A percentile compares a stretch with the other conserved stretches of the same genome.
phyloP scores from a whole-genome alignment of 371 early-diverging fungal species.

The Actinomortierella ambigua region DNA sequence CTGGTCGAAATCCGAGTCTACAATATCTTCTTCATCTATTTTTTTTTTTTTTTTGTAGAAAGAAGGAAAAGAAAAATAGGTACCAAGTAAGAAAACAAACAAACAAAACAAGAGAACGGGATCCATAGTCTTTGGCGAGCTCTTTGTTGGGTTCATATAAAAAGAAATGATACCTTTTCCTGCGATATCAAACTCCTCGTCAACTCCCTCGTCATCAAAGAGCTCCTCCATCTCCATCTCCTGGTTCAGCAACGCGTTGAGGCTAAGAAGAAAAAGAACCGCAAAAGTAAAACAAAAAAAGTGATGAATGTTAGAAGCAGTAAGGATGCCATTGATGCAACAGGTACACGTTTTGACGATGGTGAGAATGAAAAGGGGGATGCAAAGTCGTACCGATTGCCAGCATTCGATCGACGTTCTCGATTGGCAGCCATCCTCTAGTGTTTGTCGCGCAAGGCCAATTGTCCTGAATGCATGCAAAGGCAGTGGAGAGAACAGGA shows the following conservation, averaged over 20 bases:
- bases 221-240: constrained; percentile 67
- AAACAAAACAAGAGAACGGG: background rate
- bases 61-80: background rate
- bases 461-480: too few relatives aligned
- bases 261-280: constrained; percentile 38
- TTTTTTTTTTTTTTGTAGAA: background rate
- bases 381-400: constrained; percentile 54
- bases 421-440: constrained; percentile 49
- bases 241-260: constrained; percentile 59
- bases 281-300: background rate
- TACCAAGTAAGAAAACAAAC: constrained; percentile 15
- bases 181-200: constrained; percentile 57
- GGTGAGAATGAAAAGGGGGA: background rate
- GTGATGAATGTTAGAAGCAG: too few relatives aligned
- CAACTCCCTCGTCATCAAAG: constrained; percentile 61
- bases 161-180: constrained; percentile 31
- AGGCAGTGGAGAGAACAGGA: too few relatives aligned
- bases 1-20: constrained; percentile 70
- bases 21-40: constrained; percentile 55
- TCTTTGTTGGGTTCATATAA: too few relatives aligned
- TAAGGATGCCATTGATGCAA: too few relatives aligned
- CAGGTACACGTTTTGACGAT: too few relatives aligned
- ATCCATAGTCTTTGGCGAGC: too few relatives aligned
- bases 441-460: too few relatives aligned
- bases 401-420: constrained; percentile 62